phyloP scores from a whole-genome alignment of 2,329 filamentous ascomycete genomes.

The Piedraia hortae region DNA sequence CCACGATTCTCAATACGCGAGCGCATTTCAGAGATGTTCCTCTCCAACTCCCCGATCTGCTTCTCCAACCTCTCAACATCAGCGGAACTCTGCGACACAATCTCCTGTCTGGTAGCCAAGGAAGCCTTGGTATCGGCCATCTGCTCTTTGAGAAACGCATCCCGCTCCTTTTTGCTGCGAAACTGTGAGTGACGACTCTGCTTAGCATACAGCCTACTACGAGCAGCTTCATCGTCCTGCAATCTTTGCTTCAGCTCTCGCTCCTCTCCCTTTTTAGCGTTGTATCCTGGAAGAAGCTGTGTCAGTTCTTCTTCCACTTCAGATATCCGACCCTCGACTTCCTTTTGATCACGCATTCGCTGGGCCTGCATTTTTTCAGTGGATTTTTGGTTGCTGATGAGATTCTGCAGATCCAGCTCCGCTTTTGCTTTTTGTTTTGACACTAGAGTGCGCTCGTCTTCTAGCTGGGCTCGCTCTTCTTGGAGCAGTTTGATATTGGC shows the following conservation, averaged over 20 bases:
- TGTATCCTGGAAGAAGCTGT: conserved; percentile 50
- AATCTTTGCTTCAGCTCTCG: conserved; percentile 40
- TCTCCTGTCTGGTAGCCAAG: conserved; percentile 54
- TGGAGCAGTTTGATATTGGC: conserved; percentile 63
- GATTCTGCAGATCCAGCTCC: conserved; percentile 56
- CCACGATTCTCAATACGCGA: conserved; percentile 53
- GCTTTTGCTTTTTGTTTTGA: conserved; percentile 58
- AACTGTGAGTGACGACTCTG: conserved; percentile 75
- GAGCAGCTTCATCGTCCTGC: conserved; percentile 44
- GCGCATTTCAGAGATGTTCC: conserved; percentile 41
- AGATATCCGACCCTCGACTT: conserved; percentile 46
- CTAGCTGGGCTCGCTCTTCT: conserved; percentile 63
- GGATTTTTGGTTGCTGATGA: conserved; percentile 57
- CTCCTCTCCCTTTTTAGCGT: conserved; percentile 45
- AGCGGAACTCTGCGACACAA: conserved; percentile 59
- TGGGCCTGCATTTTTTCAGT: conserved; percentile 44
- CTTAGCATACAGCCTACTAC: conserved; percentile 66
- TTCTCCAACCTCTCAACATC: conserved; percentile 46
- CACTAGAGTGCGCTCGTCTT: conserved; percentile 64
- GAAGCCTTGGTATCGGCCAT: conserved; percentile 54
- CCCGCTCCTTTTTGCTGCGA: conserved; percentile 64
- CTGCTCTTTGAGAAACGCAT: conserved; percentile 54
- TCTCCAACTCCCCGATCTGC: conserved; percentile 44
- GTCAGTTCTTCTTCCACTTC: conserved; percentile 51
- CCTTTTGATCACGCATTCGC: conserved; percentile 42